phyloP scores from a whole-genome alignment of 495 filamentous ascomycete genomes.

The Amphirosellinia nigrospora region DNA sequence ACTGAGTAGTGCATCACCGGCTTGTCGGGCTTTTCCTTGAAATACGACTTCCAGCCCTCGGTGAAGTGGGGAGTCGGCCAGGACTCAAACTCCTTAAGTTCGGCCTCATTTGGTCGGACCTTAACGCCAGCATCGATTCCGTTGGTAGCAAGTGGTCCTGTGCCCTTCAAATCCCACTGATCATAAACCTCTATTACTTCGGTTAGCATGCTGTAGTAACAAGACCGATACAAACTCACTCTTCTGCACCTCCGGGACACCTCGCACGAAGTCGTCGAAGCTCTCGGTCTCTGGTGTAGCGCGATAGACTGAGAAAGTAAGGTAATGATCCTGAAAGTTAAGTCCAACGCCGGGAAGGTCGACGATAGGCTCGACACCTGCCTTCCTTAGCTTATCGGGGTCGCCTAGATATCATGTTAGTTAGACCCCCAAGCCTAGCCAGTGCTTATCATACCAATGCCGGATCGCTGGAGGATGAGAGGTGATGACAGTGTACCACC shows the following conservation, averaged over 20 bases:
- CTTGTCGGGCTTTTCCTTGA: constrained; percentile 85
- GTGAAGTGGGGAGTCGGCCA: constrained; percentile 73
- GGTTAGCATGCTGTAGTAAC: constrained; percentile 16
- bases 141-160: constrained; percentile 80
- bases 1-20: constrained; percentile 84
- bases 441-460: constrained; percentile 54
- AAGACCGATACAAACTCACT: constrained; percentile 35
- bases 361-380: constrained; percentile 73
- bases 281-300: constrained; percentile 79
- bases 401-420: constrained; percentile 48
- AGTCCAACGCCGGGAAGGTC: constrained; percentile 82
- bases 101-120: constrained; percentile 72
- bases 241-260: constrained; percentile 73
- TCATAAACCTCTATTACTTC: constrained; percentile 59
- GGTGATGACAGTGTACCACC: constrained; percentile 81
- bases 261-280: constrained; percentile 82
- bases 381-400: constrained; percentile 73
- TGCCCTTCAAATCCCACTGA: constrained; percentile 81
- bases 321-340: constrained; percentile 87
- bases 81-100: constrained; percentile 68
- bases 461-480: constrained; percentile 77
- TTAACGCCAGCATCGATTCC: constrained; percentile 87
- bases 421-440: neutral
- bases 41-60: constrained; percentile 78
- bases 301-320: constrained; percentile 76